Conservation (phyloP, 1,284 basidiomycete genomes). For the Calocybe gambosa region DNA sequence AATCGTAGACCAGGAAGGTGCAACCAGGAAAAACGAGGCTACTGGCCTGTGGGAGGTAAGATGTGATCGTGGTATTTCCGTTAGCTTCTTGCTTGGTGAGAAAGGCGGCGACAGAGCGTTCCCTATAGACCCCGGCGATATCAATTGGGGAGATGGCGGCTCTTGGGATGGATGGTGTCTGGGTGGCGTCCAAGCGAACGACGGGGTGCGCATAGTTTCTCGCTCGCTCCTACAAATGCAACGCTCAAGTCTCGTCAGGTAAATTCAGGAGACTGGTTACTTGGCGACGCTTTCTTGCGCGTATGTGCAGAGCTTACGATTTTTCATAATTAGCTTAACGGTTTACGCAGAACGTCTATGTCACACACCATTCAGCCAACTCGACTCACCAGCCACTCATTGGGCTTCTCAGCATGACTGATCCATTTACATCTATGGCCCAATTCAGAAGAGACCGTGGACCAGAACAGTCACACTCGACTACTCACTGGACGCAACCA, state of each 20-base stretch:
- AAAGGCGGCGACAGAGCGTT: conserved; percentile 33
- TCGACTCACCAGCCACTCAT: conserved; percentile 37
- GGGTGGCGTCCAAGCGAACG: conserved; percentile 52
- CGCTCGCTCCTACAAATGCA: neutral
- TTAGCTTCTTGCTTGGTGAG: conserved; percentile 44
- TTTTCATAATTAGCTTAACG: neutral
- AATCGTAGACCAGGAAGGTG: conserved; percentile 32
- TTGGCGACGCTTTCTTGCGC: conserved; percentile 52
- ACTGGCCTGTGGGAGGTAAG: conserved; percentile 43
- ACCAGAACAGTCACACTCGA: conserved; percentile 29
- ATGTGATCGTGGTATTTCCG: conserved; percentile 40
- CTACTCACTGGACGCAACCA: conserved; percentile 13
- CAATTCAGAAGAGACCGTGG: conserved; percentile 41
- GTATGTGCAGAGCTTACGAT: conserved; percentile 24
- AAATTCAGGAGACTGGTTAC: conserved; percentile 56
- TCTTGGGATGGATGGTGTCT: conserved; percentile 44
- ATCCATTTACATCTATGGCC: conserved; percentile 29
- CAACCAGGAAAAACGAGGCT: conserved; percentile 32
- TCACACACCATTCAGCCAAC: conserved; percentile 40
- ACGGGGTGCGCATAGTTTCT: conserved; percentile 30
- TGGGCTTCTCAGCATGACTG: conserved; percentile 43
- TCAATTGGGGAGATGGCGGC: conserved; percentile 42
- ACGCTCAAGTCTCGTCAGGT: conserved; percentile 29
- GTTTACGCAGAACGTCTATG: conserved; percentile 44
- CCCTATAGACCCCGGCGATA: conserved; percentile 44